Evolutionary conservation across 305 asterid genomes (phyloP), one percentile per base, ranked within the genome.

Genomic region (Fraxinus nigra): DNA sequence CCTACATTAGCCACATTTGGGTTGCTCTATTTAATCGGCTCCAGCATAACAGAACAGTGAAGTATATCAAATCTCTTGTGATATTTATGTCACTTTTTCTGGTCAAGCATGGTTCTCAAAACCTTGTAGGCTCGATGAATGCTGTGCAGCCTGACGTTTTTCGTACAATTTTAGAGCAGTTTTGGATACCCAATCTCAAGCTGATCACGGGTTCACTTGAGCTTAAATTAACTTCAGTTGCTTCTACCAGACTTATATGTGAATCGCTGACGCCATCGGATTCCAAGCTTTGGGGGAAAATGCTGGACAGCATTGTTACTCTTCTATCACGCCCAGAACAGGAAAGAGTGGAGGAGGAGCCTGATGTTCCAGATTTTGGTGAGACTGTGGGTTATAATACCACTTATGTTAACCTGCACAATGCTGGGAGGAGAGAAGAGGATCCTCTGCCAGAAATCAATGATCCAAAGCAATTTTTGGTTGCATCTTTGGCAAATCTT

Each of bases 221-320:
- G 90, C 86, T 92, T 75, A 96, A 96, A 84, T 86, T 96, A 81
- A 88, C 97, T 48, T 88, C 98, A 38, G 98, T 92, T 82, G 95
- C 98, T 78, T 90, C 98, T 38, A 89, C 94, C 77, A 92, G 89
- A 82, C 90, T 96, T 79, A 82, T 94, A 70, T 90, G 97, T 38
- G 98, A 94, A 86, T 85, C 89, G 79, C 81, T 93, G 84, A 78
- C 93, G 30, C 85, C 92, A 65, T 78, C 92, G 85, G 93, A 93
- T 79, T 46, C 97, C 63, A 87, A 80, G 80, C 94, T 90, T 63
- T 92, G 94, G 94, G 99, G 97, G 4, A 90, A 91, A 83, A 82
- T 94, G 94, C 94, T 96, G 54, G 95, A 94, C 87, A 93, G 98
- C 90, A 87, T 92, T 86, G 94, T 94, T 84, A 93, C 95, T 70